Conservation (phyloP, 2,329 filamentous ascomycete genomes). For the Emergomyces africanus region DNA sequence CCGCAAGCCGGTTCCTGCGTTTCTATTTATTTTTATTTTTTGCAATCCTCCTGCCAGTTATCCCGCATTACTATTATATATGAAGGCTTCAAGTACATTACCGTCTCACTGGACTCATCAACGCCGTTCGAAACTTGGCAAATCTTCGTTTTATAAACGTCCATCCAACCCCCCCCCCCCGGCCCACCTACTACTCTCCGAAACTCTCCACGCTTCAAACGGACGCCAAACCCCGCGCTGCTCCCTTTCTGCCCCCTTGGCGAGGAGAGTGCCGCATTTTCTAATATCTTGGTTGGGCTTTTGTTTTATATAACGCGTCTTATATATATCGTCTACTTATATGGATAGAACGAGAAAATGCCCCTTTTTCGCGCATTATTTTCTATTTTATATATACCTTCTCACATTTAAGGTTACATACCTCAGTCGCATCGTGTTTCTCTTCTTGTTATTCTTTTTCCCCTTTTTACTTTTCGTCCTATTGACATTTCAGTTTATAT, state of each 20-base stretch:
- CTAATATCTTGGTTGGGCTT: background rate
- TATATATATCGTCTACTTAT: constrained; percentile 5
- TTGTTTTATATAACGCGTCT: background rate
- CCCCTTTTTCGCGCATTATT: background rate
- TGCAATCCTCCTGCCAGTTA: background rate
- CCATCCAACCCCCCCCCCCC: background rate
- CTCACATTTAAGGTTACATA: background rate
- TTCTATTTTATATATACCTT: background rate
- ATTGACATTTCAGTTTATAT: too few species aligned
- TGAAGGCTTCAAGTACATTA: background rate
- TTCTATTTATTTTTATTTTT: background rate
- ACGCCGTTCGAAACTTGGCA: background rate
- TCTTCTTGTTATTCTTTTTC: background rate
- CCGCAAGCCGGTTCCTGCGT: background rate
- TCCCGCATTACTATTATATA: background rate
- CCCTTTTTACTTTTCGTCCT: background rate
- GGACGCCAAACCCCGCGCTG: background rate
- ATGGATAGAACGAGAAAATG: background rate
- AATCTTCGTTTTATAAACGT: background rate
- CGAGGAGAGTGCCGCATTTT: background rate
- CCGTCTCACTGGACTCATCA: background rate
- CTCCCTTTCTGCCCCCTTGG: background rate
- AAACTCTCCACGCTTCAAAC: background rate
- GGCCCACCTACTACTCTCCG: background rate
- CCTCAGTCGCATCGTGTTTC: background rate